These are phyloP conservation scores for Tieghemostelium lacteum DNA, from an alignment of 78 protist genomes.

Conservation along the genomic window DNA sequence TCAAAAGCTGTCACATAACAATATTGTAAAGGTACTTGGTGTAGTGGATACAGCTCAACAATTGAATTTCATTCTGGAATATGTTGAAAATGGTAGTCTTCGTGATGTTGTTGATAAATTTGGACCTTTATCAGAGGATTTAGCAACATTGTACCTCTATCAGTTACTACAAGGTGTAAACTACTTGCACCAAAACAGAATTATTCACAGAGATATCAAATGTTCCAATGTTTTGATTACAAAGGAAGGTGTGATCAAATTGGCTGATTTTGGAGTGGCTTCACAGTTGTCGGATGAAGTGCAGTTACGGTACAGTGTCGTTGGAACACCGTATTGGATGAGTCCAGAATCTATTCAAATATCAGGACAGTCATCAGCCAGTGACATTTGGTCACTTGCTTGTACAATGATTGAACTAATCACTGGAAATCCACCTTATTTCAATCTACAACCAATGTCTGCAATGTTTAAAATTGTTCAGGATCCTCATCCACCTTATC, in stretches of 20 bases:
- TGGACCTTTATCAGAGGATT: slow-evolving; percentile 65
- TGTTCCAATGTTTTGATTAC: slow-evolving; percentile 91
- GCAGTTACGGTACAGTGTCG: slow-evolving; percentile 80
- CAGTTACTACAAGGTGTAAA: slow-evolving; percentile 69
- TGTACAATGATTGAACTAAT: slow-evolving; percentile 95
- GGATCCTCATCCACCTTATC: slow-evolving; percentile 96
- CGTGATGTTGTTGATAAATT: slow-evolving; percentile 62
- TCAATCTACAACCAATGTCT: slow-evolving; percentile 92
- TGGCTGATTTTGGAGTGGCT: slow-evolving; percentile 89
- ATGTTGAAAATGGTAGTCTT: slow-evolving; percentile 78
- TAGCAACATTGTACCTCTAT: slow-evolving; percentile 54
- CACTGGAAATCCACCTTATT: slow-evolving; percentile 97
- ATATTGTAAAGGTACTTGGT: slow-evolving; percentile 73
- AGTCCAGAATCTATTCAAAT: slow-evolving; percentile 85
- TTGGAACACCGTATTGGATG: slow-evolving; percentile 98
- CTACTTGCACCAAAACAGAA: slow-evolving; percentile 56
- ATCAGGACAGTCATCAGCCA: slow-evolving; percentile 90
- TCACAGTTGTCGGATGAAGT: slow-evolving; percentile 38
- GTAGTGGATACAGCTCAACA: slow-evolving; percentile 62
- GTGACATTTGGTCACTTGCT: slow-evolving; percentile 97
- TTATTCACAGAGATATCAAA: slow-evolving; percentile 87
- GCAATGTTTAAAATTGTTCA: slow-evolving; percentile 97
- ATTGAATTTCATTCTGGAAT: slow-evolving; percentile 69
- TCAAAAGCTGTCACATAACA: slow-evolving; percentile 52
- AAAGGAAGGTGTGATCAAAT: slow-evolving; percentile 84